Conservation (phyloP, 371 early-diverging fungal genomes). For the Racocetra persica region DNA sequence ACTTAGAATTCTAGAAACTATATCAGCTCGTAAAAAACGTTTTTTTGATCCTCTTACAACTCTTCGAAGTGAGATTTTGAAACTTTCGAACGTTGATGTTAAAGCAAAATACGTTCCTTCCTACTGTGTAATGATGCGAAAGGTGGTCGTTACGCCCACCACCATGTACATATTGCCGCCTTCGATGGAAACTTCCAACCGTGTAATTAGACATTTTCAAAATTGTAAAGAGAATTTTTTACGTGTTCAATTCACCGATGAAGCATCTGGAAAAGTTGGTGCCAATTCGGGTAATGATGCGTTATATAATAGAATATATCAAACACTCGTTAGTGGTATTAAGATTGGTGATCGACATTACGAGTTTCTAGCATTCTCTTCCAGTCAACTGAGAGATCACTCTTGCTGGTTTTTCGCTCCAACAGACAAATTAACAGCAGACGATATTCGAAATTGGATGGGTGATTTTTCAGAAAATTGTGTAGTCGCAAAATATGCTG, state of each 20-base stretch:
- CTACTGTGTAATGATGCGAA: constrained; percentile 64
- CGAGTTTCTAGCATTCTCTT: constrained; percentile 72
- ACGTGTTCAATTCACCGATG: constrained; percentile 75
- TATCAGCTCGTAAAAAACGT: constrained; percentile 46
- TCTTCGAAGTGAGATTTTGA: constrained; percentile 41
- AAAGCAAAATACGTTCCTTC: constrained; percentile 51
- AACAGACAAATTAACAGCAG: not conserved
- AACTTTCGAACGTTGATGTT: too few species aligned
- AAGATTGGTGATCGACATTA: constrained; percentile 51
- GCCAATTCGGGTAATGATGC: too few species aligned
- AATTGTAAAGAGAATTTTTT: constrained; percentile 65
- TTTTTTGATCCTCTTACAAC: constrained; percentile 48
- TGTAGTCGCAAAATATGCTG: constrained; percentile 81
- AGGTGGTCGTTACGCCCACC: constrained; percentile 69
- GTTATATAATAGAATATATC: constrained; percentile 61
- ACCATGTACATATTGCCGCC: constrained; percentile 63
- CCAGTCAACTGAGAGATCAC: constrained; percentile 75
- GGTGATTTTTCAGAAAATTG: constrained; percentile 74
- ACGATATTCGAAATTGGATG: constrained; percentile 72
- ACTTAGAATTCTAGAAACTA: too few species aligned
- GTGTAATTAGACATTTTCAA: constrained; percentile 66
- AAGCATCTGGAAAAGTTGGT: constrained; percentile 58
- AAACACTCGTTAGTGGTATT: constrained; percentile 63
- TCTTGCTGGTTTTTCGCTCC: constrained; percentile 77
- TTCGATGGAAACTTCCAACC: constrained; percentile 67